These are phyloP conservation scores for Epichloe sibirici DNA, from an alignment of 2,329 filamentous ascomycete species.

Conservation along the genomic window DNA sequence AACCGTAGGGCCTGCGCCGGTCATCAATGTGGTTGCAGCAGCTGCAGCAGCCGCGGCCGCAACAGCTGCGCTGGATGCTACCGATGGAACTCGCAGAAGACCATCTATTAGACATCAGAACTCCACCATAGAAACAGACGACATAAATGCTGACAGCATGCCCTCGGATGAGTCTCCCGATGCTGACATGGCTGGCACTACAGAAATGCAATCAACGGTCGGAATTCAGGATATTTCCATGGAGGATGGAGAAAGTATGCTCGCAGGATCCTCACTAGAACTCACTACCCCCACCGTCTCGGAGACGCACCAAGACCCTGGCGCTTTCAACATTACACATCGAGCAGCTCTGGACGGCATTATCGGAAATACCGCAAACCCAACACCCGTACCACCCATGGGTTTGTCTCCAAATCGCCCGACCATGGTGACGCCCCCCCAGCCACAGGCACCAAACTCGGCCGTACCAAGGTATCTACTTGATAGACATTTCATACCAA, in stretches of 20 bases:
- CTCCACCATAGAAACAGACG: conserved; percentile 82
- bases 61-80: conserved; percentile 36
- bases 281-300: conserved; percentile 68
- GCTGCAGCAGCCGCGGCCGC: conserved; percentile 28
- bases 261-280: conserved; percentile 62
- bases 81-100: conserved; percentile 50
- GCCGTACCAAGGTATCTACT: conserved; percentile 70
- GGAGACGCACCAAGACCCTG: conserved; percentile 66
- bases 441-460: conserved; percentile 58
- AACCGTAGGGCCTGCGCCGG: conserved; percentile 33
- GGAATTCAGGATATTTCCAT: conserved; percentile 73
- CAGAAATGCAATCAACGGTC: conserved; percentile 69
- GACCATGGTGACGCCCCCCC: conserved; percentile 56
- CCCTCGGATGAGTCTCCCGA: conserved; percentile 67
- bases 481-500: conserved; percentile 57
- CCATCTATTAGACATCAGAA: conserved; percentile 83
- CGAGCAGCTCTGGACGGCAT: conserved; percentile 74
- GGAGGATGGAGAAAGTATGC: conserved; percentile 68
- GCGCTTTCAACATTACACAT: conserved; percentile 90
- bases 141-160: conserved; percentile 72
- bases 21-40: conserved; percentile 35
- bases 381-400: conserved; percentile 52
- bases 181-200: conserved; percentile 66
- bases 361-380: conserved; percentile 60
- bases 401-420: conserved; percentile 65